phyloP scores from a whole-genome alignment of 2,329 filamentous ascomycete species.

The Trichothecium roseum region DNA sequence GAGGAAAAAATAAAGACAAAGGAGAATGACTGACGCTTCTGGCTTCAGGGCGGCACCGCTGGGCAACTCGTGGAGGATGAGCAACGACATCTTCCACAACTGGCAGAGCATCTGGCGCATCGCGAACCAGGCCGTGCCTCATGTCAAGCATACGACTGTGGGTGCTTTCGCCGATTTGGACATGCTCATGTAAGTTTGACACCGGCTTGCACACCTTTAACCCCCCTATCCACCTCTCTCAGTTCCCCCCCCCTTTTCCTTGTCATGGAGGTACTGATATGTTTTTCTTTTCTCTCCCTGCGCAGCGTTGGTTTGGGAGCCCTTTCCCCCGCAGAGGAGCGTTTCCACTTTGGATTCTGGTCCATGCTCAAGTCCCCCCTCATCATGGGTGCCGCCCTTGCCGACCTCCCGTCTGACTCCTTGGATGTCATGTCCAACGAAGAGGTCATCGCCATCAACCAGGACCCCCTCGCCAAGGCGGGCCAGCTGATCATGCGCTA shows the following conservation, averaged over 20 bases:
- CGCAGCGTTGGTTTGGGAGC: conserved; percentile 33
- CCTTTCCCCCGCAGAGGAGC: conserved; percentile 34
- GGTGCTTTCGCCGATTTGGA: conserved; percentile 42
- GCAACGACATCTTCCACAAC: conserved; percentile 40
- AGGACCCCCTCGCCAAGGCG: conserved; percentile 41
- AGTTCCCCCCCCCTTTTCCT: background rate
- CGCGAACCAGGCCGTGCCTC: conserved; percentile 38
- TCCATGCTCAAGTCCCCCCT: conserved; percentile 40
- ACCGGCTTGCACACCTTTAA: fast-evolving
- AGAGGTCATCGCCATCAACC: conserved; percentile 47
- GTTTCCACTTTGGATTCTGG: conserved; percentile 43
- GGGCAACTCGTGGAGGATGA: conserved; percentile 39
- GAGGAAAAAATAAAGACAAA: too few relatives aligned
- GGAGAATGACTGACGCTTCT: background rate
- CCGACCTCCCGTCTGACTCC: conserved; percentile 26
- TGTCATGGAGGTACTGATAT: conserved; percentile 1
- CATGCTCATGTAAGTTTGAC: conserved; percentile 32
- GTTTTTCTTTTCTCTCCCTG: background rate
- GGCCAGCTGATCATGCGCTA: conserved; percentile 37
- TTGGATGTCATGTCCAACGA: conserved; percentile 35
- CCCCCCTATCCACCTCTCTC: too few relatives aligned
- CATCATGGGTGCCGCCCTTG: conserved; percentile 33
- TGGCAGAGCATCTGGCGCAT: conserved; percentile 42
- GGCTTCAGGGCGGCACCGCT: conserved; percentile 25
- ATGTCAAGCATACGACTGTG: conserved; percentile 28